Evolutionary conservation across 306 rosid genomes (phyloP), one percentile per base, ranked within the genome.

Genomic region (Canavalia ensiformis): DNA sequence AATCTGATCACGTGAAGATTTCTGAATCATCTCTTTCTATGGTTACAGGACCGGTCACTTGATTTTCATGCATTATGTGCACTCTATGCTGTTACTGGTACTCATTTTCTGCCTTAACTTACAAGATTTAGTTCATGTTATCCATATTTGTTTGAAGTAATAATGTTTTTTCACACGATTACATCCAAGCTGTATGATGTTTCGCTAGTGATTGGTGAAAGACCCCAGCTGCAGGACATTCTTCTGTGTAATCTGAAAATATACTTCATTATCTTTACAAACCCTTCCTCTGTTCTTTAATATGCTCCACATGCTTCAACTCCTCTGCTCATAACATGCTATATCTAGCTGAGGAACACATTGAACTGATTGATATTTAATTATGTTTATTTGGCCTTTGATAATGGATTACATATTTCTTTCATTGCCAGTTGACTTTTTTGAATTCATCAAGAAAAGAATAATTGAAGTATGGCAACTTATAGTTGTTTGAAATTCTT

Each of bases 51-150:
- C 58, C 93, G 97, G 39, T 95, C 97, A n/a, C 97, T 95, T 56
- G 99, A 95, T 87, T 95, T 95, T 80, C 91, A 93, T n/a, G 97
- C 91, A 79, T 89, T 95, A 87, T 95, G 99, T 82, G 99, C 99
- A 44, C 90, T 95, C 58, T 95, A 95, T 68, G 99, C 99, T 82
- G 90, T 91, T 66, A 93, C 98, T 9, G 99, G 99, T 95, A 93
- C 86, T 87, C 83, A 78, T 86, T 88, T 85, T 84, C 77, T 72
- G 51, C 81, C 8, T 34, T 70, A 86, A 81, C 62, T 5, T 68
- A 67, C 74, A 70, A 57, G 77, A 71, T 58, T 81, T 79, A 67
- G 34, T 74, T 10, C 66, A 65, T 50, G 1, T 56, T 82, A 54
- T 68, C 73, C 47, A 55, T 49, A 10, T 65, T 74, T 65, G 35